These are phyloP conservation scores for Striga hermonthica DNA, from an alignment of 305 asterid genomes.

Conservation along the genomic window DNA sequence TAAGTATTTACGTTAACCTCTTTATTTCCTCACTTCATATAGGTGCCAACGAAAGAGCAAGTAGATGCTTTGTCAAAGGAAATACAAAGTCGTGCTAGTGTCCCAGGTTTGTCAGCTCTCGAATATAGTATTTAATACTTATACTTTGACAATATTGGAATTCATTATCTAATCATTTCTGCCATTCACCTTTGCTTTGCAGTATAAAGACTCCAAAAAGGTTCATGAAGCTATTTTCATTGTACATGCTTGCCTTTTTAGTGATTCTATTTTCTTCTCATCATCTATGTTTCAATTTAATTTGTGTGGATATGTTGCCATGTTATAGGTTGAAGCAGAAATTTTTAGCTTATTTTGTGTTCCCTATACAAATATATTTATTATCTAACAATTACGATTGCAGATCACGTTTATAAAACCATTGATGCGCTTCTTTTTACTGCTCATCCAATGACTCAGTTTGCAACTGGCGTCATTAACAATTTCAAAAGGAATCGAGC, in stretches of 20 bases:
- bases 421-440: constrained; percentile 65
- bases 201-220: background rate
- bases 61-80: constrained; percentile 72
- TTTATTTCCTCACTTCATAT: background rate
- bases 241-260: background rate
- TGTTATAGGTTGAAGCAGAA: background rate
- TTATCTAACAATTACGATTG: constrained; percentile 30
- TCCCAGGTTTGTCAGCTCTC: constrained; percentile 54
- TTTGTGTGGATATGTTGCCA: constrained; percentile 1
- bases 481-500: too few relatives aligned
- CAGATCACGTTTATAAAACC: constrained; percentile 78
- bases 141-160: constrained; percentile 1
- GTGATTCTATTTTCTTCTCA: background rate
- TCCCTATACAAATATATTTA: constrained; percentile 13
- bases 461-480: constrained; percentile 83
- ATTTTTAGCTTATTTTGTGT: constrained; percentile 23
- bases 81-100: constrained; percentile 64
- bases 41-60: constrained; percentile 87
- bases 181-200: background rate
- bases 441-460: constrained; percentile 90
- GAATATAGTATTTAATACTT: constrained; percentile 18
- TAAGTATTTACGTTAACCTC: too few relatives aligned
- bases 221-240: background rate
- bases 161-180: background rate
- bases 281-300: background rate